Conservation (phyloP, 2,329 filamentous ascomycete genomes). For the Fusarium ramigenum region DNA sequence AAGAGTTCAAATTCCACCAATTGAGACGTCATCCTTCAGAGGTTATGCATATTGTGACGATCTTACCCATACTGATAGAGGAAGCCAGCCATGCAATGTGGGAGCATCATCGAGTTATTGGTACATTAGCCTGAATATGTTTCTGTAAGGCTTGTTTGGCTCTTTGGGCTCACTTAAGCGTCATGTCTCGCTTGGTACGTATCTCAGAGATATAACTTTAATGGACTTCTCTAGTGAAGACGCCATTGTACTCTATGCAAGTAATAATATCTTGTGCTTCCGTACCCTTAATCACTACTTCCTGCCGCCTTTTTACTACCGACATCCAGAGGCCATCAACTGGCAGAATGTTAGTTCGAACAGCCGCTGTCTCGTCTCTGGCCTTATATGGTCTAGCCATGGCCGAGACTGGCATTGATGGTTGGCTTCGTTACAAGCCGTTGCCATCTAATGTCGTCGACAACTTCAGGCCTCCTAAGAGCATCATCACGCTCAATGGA, state of each 20-base stretch:
- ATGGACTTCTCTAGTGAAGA: too few relatives aligned
- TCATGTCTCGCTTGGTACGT: too few relatives aligned
- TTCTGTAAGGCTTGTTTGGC: too few relatives aligned
- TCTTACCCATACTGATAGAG: not conserved
- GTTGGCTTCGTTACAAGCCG: not conserved
- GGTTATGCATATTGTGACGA: not conserved
- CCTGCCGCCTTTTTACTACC: too few relatives aligned
- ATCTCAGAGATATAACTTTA: too few relatives aligned
- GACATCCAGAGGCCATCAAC: too few relatives aligned
- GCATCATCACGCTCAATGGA: not conserved
- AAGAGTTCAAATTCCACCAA: not conserved
- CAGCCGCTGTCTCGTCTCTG: not conserved
- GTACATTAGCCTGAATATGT: too few relatives aligned
- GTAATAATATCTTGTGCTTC: too few relatives aligned
- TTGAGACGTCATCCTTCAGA: accelerated
- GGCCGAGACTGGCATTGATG: not conserved
- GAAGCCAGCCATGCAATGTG: not conserved
- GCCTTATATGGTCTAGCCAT: not conserved
- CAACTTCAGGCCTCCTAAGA: not conserved
- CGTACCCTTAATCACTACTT: too few relatives aligned
- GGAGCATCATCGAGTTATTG: too few relatives aligned
- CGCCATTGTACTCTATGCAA: too few relatives aligned
- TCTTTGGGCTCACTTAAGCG: too few relatives aligned
- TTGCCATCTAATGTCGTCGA: not conserved
- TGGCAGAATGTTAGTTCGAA: not conserved